Conservation (phyloP, 1,139 yeast genomes). For the Blastobotrys elegans region DNA sequence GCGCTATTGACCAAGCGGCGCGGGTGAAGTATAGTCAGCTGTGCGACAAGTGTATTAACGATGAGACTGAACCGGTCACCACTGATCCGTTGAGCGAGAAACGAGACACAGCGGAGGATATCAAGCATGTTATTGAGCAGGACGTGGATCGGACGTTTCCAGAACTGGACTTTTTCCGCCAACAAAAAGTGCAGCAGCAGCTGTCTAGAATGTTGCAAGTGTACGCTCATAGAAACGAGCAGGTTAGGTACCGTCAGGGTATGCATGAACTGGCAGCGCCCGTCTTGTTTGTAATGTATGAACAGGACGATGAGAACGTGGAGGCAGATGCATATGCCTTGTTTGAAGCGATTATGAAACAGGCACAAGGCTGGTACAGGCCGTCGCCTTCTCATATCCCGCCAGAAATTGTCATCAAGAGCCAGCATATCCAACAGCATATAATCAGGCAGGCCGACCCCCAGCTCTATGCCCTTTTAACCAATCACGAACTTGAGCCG, state of each 20-base stretch:
- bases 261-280: constrained; percentile 57
- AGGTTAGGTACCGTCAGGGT: constrained; percentile 57
- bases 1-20: constrained; percentile 17
- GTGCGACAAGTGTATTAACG: neutral
- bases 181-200: constrained; percentile 29
- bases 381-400: constrained; percentile 18
- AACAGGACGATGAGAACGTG: constrained; percentile 18
- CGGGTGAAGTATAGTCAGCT: constrained; percentile 13
- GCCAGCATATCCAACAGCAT: constrained; percentile 34
- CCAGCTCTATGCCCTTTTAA: constrained; percentile 31
- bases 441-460: constrained; percentile 37
- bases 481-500: constrained; percentile 47
- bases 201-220: constrained; percentile 46
- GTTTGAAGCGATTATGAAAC: constrained; percentile 33
- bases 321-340: constrained; percentile 24
- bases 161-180: constrained; percentile 46
- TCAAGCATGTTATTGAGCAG: constrained; percentile 29
- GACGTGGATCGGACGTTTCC: constrained; percentile 60
- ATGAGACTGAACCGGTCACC: neutral
- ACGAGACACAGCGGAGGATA: constrained; percentile 16
- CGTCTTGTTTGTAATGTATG: constrained; percentile 31
- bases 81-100: constrained; percentile 11
- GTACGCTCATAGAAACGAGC: constrained; percentile 48
- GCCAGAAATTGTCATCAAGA: constrained; percentile 31
- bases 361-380: constrained; percentile 31